These are phyloP conservation scores for Xerocomus potaroensis DNA, from an alignment of 768 basidiomycete genomes.

Conservation along the genomic window DNA sequence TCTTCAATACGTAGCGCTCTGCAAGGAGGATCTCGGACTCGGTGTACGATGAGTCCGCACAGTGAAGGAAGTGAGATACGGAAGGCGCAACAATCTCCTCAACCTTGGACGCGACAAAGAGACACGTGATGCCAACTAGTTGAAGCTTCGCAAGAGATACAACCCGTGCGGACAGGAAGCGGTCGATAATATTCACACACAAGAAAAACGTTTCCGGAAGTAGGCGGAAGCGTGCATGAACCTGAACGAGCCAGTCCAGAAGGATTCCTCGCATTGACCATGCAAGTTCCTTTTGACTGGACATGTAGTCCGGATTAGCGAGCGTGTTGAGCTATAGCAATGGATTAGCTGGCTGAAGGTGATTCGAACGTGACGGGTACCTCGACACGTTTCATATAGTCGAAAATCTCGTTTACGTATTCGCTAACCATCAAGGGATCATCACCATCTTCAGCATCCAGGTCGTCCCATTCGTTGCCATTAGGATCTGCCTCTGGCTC, in stretches of 20 bases:
- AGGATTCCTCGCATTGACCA: slow-evolving; percentile 77
- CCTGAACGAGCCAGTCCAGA: slow-evolving; percentile 91
- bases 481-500: slow-evolving; percentile 65
- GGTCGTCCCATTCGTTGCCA: slow-evolving; percentile 76
- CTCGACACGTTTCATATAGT: slow-evolving; percentile 84
- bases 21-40: slow-evolving; percentile 83
- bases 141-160: slow-evolving; percentile 84
- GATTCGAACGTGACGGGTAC: slow-evolving; percentile 36
- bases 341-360: not conserved
- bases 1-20: slow-evolving; percentile 83
- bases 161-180: slow-evolving; percentile 64
- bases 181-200: slow-evolving; percentile 79
- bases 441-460: slow-evolving; percentile 86
- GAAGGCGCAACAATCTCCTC: slow-evolving; percentile 91
- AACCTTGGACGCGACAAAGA: slow-evolving; percentile 87
- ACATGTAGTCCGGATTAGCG: slow-evolving; percentile 48
- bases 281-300: not conserved
- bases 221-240: slow-evolving; percentile 81
- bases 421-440: slow-evolving; percentile 98
- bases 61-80: slow-evolving; percentile 72
- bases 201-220: slow-evolving; percentile 91
- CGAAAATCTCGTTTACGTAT: slow-evolving; percentile 91
- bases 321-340: slow-evolving; percentile 60
- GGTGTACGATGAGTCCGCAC: slow-evolving; percentile 73
- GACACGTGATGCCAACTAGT: slow-evolving; percentile 82